Evolutionary conservation across 2,329 filamentous ascomycete genomes (phyloP).

Genomic region (Chaetoscypha palmicola): DNA sequence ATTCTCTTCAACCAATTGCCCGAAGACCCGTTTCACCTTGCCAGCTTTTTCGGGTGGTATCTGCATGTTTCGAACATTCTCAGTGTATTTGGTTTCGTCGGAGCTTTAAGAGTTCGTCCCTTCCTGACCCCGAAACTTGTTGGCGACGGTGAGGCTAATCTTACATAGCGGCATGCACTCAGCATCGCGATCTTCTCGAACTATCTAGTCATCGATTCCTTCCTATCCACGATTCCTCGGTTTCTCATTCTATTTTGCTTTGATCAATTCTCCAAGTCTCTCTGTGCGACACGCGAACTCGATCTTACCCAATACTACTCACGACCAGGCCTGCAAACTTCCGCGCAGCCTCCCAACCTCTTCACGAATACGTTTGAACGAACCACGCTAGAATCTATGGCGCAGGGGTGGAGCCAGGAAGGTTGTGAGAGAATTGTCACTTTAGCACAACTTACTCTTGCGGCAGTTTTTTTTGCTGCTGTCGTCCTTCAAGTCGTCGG

Average conservation of each 20-base stretch:
- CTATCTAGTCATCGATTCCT: conserved; percentile 29
- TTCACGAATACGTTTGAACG: not conserved
- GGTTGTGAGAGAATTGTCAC: conserved; percentile 18
- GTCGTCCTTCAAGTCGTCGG: conserved; percentile 26
- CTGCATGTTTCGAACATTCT: conserved; percentile 34
- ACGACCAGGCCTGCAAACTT: not conserved
- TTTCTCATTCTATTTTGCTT: conserved; percentile 24
- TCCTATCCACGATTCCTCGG: conserved; percentile 26
- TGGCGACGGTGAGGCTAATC: not conserved
- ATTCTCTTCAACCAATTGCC: conserved; percentile 29
- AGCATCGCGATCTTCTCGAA: conserved; percentile 27
- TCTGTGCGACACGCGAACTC: not conserved
- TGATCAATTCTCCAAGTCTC: not conserved
- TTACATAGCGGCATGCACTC: conserved; percentile 25
- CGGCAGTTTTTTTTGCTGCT: conserved; percentile 20
- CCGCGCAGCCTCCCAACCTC: not conserved
- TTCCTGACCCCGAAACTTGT: not conserved
- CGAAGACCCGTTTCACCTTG: conserved; percentile 29
- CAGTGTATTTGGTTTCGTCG: conserved; percentile 36
- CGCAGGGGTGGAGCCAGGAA: conserved; percentile 9
- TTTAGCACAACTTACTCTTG: conserved; percentile 20
- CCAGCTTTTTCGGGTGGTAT: conserved; percentile 33
- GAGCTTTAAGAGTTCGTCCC: conserved; percentile 35
- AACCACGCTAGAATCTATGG: not conserved
- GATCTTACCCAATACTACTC: not conserved